Base-by-base conservation (phyloP, 345 rosid genomes). In the Hibiscus tridactylites region DNA sequence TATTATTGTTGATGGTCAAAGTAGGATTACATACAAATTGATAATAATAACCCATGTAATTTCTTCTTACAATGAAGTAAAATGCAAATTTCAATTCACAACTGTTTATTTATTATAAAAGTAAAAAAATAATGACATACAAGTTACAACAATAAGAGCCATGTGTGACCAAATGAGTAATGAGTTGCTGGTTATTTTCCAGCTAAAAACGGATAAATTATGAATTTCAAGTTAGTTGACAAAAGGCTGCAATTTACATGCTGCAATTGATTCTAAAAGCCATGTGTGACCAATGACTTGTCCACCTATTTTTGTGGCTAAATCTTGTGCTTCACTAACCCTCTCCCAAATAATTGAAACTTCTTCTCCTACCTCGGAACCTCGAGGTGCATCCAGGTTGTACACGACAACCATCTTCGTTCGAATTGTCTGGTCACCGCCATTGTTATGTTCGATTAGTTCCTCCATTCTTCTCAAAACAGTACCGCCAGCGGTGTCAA, bases 191-290 rank as follows among this genome's bases (percentile, higher is more conserved):
- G 1, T 35, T 5, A 35, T 37, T 1, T 37, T 37, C 42, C 6
- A 37, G 42, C 42, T 37, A 37, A 37, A 37, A 6, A 1, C 1
- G 8, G 8, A 37, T 37, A 37, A 37, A 68, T 28, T 29, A 16
- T 16, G 0, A 16, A 21, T 15, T 4, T 65, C 15, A 44, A 3
- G 24, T 76, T 74, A 78, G 59, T 68, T 69, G 6, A 81, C 77
- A 44, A 76, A 28, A 58, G 94, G 85, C 67, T 83, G 64, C 64
- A 85, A 72, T 73, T 85, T 79, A 60, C 83, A 88, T 6, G 89
- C 86, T 61, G 98, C 93, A 53, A 93, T 84, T 2, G 97, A 93
- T 70, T 91, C 92, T 81, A 91, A 82, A 29, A 93, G 75, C 94
- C 96, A 93, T 0, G 94, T 85, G 61, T 88, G 93, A 60, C 89